phyloP scores from a whole-genome alignment of 495 filamentous ascomycete genomes.

The Hyaloscypha hepaticicola region DNA sequence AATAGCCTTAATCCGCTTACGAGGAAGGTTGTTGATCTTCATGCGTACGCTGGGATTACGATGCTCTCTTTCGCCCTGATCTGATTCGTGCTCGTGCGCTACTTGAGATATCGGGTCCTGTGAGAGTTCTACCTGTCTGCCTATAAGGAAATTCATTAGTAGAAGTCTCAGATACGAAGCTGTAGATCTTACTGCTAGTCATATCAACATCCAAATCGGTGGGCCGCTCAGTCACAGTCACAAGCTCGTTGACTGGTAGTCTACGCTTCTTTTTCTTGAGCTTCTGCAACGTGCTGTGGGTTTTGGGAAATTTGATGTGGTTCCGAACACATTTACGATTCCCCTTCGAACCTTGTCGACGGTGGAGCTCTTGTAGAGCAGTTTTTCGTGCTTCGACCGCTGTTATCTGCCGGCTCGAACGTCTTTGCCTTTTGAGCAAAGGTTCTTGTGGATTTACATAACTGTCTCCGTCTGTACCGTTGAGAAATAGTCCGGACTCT shows the following conservation, averaged over 20 bases:
- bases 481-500: background rate
- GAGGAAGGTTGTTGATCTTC: background rate
- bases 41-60: background rate
- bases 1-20: conserved; percentile 4
- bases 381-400: background rate
- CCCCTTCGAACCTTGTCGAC: background rate
- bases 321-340: background rate
- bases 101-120: conserved; percentile 28
- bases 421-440: conserved; percentile 9
- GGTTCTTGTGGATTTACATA: background rate
- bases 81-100: background rate
- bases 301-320: background rate
- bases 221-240: conserved; percentile 11
- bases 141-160: background rate
- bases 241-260: conserved; percentile 18
- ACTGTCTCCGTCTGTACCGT: conserved; percentile 1
- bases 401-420: background rate
- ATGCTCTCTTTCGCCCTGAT: background rate
- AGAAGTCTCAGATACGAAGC: background rate
- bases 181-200: background rate
- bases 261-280: conserved; percentile 15
- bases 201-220: background rate
- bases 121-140: conserved; percentile 15
- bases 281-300: background rate
- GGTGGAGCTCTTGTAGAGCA: conserved; percentile 1